Conservation (phyloP, 2,329 filamentous ascomycete genomes). For the Fusarium marasasianum region DNA sequence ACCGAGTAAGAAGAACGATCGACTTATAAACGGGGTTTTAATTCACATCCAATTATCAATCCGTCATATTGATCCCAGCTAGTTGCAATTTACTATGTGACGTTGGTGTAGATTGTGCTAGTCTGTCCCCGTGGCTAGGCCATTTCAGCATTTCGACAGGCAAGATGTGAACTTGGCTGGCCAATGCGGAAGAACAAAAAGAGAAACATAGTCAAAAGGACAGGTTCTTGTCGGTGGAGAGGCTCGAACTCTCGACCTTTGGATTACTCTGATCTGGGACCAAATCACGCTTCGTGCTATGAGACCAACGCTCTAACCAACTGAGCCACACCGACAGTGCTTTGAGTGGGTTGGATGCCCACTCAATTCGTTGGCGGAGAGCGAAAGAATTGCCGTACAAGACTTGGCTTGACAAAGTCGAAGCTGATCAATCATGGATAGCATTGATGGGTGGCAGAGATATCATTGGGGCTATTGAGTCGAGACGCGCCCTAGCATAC, state of each 20-base stretch:
- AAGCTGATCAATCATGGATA: not conserved
- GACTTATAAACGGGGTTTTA: not conserved
- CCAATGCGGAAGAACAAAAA: not conserved
- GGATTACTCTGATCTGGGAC: not conserved
- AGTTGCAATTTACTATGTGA: not conserved
- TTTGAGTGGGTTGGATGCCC: not conserved
- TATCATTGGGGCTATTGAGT: not conserved
- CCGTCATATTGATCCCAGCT: not conserved
- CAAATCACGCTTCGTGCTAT: not conserved
- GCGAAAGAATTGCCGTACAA: not conserved
- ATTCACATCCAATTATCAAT: not conserved
- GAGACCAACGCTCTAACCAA: slow-evolving; percentile 8
- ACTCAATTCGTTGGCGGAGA: not conserved
- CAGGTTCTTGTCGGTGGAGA: not conserved
- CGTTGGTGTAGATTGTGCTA: too few species aligned
- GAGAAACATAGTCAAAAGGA: not conserved
- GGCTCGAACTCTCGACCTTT: slow-evolving; percentile 7
- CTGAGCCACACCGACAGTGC: slow-evolving; percentile 2
- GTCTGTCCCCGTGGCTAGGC: too few species aligned
- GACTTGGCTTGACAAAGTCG: not conserved
- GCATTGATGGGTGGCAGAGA: not conserved
- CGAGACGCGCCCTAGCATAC: too few species aligned
- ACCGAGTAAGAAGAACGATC: not conserved
- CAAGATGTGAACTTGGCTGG: not conserved
- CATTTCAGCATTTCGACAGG: not conserved